These are phyloP conservation scores for Citrus medica DNA, from an alignment of 345 rosid species.

Conservation along the genomic window DNA sequence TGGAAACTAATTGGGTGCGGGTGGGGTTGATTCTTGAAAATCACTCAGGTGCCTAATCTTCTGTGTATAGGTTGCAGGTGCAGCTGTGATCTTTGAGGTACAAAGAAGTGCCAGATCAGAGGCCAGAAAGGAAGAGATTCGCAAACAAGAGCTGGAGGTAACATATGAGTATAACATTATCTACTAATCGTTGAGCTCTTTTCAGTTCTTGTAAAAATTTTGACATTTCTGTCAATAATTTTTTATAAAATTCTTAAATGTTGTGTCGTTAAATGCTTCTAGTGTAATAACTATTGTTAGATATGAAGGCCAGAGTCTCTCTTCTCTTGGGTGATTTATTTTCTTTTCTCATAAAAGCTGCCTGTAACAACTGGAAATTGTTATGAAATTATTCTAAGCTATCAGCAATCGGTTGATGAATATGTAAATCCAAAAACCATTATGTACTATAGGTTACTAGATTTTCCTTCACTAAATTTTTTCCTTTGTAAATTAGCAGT, in stretches of 20 bases:
- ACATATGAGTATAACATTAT: constrained; percentile 4
- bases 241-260: constrained; percentile 1
- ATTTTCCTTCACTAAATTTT: neutral
- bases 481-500: neutral
- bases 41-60: constrained; percentile 9
- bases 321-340: neutral
- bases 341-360: neutral
- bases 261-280: neutral
- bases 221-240: neutral
- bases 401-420: neutral
- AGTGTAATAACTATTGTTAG: neutral
- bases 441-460: neutral
- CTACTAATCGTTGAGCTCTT: neutral
- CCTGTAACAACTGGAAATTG: neutral
- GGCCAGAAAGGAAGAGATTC: constrained; percentile 75
- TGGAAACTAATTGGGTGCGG: neutral
- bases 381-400: neutral
- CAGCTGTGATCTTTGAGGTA: constrained; percentile 73
- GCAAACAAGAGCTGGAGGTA: constrained; percentile 76
- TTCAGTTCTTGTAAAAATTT: neutral
- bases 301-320: neutral
- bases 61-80: constrained; percentile 72
- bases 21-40: constrained; percentile 2
- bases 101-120: constrained; percentile 91
- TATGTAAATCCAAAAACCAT: neutral